A percentile compares a stretch with the other conserved stretches of the same genome.
These are phyloP conservation scores for Colletotrichum sp. DNA, from an alignment of 2,329 filamentous ascomycete genomes.

Conservation along the genomic window DNA sequence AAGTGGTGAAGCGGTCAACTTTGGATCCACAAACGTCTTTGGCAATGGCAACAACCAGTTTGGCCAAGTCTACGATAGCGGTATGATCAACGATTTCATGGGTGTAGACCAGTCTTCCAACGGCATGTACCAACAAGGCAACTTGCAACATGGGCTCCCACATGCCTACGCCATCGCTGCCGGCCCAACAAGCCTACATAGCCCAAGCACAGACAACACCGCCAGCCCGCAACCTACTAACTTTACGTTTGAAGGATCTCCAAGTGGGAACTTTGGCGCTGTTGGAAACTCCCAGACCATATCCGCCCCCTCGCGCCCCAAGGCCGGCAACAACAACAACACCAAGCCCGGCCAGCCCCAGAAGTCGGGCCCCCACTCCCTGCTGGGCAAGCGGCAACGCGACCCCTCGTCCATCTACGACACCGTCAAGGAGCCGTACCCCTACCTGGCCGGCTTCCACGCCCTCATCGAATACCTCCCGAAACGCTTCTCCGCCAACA, in stretches of 20 bases:
- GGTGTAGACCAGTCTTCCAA: constrained; percentile 55
- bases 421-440: constrained; percentile 87
- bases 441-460: constrained; percentile 90
- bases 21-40: constrained; percentile 52
- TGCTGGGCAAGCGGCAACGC: constrained; percentile 63
- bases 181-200: constrained; percentile 66
- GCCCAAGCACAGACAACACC: constrained; percentile 68
- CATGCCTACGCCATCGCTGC: constrained; percentile 70
- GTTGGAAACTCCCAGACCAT: constrained; percentile 22
- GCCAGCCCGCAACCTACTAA: constrained; percentile 63
- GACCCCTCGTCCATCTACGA: constrained; percentile 90
- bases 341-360: constrained; percentile 44
- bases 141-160: constrained; percentile 65
- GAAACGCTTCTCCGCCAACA: constrained; percentile 77
- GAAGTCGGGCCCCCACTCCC: constrained; percentile 50
- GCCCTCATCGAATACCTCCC: constrained; percentile 82
- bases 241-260: constrained; percentile 61
- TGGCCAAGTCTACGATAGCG: constrained; percentile 55
- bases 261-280: constrained; percentile 31
- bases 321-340: constrained; percentile 27
- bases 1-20: constrained; percentile 37
- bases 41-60: constrained; percentile 56
- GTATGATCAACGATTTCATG: constrained; percentile 58
- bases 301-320: constrained; percentile 42
- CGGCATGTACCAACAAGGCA: constrained; percentile 58